These are phyloP conservation scores for Scalesia atractyloides DNA, from an alignment of 129 eudicot genomes.

Conservation along the genomic window DNA sequence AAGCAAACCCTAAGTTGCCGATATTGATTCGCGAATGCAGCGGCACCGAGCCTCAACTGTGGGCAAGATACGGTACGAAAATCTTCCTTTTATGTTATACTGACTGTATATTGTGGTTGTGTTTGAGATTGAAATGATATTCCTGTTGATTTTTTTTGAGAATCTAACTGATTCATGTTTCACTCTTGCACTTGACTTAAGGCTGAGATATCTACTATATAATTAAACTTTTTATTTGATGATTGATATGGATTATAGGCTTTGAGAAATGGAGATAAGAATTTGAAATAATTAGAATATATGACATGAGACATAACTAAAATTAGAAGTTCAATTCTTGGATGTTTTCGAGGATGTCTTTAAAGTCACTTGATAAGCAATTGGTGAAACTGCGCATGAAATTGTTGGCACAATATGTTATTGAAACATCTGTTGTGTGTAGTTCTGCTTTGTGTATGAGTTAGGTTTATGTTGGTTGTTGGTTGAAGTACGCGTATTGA, in stretches of 20 bases:
- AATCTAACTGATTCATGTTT: neutral
- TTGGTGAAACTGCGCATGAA: too few species aligned
- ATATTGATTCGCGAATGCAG: conserved; percentile 86
- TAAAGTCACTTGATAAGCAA: too few species aligned
- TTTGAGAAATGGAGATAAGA: neutral
- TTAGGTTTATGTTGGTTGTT: neutral
- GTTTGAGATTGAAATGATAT: neutral
- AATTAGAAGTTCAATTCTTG: too few species aligned
- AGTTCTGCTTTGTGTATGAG: neutral
- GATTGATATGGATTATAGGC: neutral
- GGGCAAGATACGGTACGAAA: conserved; percentile 88
- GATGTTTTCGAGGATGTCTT: too few species aligned
- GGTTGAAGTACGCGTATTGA: neutral
- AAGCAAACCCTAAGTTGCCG: conserved; percentile 79
- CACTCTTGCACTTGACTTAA: too few species aligned
- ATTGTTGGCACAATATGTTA: too few species aligned
- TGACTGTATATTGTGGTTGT: neutral
- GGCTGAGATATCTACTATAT: too few species aligned
- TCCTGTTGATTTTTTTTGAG: neutral
- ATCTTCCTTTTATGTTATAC: neutral
- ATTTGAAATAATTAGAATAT: neutral
- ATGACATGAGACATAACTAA: too few species aligned
- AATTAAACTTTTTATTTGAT: neutral
- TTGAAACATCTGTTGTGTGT: too few species aligned
- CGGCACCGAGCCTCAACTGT: conserved; percentile 85